Conservation (phyloP, 2,329 filamentous ascomycete genomes). For the Neobulgaria alba region DNA sequence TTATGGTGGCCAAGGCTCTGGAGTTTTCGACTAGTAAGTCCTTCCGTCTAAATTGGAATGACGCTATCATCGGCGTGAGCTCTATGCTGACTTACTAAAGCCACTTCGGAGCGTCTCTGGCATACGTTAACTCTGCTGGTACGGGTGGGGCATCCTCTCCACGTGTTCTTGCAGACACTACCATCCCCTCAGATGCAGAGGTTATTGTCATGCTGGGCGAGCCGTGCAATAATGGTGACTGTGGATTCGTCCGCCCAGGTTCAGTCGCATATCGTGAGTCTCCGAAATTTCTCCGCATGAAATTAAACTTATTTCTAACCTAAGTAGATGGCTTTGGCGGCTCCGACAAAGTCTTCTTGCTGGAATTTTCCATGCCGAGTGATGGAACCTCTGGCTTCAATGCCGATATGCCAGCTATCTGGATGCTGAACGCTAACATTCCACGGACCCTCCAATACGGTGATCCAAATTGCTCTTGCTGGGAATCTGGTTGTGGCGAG, state of each 20-base stretch:
- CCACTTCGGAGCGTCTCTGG: conserved; percentile 48
- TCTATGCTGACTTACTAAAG: conserved; percentile 18
- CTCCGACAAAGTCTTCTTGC: conserved; percentile 62
- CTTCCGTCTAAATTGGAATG: not conserved
- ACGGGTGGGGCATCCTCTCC: conserved; percentile 37
- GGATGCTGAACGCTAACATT: conserved; percentile 67
- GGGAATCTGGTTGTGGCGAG: conserved; percentile 58
- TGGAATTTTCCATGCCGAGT: conserved; percentile 65
- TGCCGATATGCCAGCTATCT: conserved; percentile 64
- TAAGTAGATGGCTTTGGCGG: conserved; percentile 60
- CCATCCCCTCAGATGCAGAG: conserved; percentile 41
- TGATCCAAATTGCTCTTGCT: conserved; percentile 58
- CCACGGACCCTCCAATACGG: conserved; percentile 63
- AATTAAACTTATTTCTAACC: too few species aligned
- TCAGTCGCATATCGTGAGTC: conserved; percentile 41
- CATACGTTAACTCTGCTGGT: conserved; percentile 42
- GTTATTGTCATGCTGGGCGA: conserved; percentile 42
- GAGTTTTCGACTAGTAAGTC: conserved; percentile 41
- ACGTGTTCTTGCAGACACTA: conserved; percentile 39
- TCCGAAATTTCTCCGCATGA: too few species aligned
- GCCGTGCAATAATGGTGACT: conserved; percentile 37
- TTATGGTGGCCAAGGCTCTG: conserved; percentile 45
- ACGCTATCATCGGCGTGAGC: not conserved
- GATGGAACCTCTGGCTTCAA: conserved; percentile 45
- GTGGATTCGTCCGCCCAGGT: conserved; percentile 40